Evolutionary conservation across 2,329 filamentous ascomycete species (phyloP).

Genomic region (Aspergillus pseudonomiae): DNA sequence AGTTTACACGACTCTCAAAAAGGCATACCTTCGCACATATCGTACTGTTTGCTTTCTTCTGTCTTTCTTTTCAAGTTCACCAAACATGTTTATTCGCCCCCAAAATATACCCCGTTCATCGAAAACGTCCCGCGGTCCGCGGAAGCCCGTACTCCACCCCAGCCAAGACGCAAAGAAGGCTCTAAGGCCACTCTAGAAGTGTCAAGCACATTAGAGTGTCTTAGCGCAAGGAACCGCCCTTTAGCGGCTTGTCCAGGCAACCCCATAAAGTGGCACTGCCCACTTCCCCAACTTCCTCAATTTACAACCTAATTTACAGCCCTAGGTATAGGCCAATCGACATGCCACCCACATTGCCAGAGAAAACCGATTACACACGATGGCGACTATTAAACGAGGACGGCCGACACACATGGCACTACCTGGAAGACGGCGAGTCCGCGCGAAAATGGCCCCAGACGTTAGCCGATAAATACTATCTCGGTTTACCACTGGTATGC

Average conservation of each 20-base stretch:
- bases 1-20: neutral
- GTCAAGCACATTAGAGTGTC: neutral
- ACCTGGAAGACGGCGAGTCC: conserved; percentile 3
- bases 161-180: neutral
- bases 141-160: neutral
- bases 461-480: conserved; percentile 6
- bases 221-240: neutral
- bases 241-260: neutral
- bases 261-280: neutral
- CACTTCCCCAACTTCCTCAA: neutral
- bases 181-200: neutral
- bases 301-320: neutral
- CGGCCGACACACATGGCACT: conserved; percentile 9
- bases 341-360: neutral
- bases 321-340: neutral
- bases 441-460: conserved; percentile 1
- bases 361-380: neutral
- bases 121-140: neutral
- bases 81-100: neutral
- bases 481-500: conserved; percentile 4
- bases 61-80: neutral
- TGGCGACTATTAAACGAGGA: conserved; percentile 3
- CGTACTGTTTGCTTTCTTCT: neutral
- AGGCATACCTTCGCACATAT: neutral
- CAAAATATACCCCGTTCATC: neutral